These are phyloP conservation scores for Cicer yamashitae DNA, from an alignment of 306 rosid species.

Conservation along the genomic window DNA sequence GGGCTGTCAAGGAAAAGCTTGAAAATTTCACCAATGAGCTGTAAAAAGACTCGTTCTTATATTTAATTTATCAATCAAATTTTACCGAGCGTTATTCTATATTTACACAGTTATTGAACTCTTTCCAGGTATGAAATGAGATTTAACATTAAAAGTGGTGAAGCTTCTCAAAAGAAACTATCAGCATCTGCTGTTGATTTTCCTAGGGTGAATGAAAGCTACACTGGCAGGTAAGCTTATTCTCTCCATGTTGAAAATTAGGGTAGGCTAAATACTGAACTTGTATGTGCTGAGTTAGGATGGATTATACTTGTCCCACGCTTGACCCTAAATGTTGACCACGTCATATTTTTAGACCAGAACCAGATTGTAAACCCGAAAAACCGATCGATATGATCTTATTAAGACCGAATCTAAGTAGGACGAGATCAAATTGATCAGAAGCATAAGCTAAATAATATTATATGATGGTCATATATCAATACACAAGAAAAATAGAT, in stretches of 20 bases:
- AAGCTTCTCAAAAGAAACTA: conserved; percentile 78
- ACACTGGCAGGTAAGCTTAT: conserved; percentile 77
- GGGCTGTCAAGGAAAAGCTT: conserved; percentile 76
- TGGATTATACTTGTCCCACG: background rate
- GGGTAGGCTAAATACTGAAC: background rate
- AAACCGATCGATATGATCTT: background rate
- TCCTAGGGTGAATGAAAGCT: conserved; percentile 93
- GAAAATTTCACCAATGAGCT: conserved; percentile 75
- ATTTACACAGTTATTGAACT: conserved; percentile 38
- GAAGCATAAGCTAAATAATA: background rate
- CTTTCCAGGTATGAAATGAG: conserved; percentile 86
- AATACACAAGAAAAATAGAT: background rate
- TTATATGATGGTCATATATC: background rate
- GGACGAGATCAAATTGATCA: background rate
- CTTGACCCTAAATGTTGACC: background rate
- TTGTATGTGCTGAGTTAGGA: background rate
- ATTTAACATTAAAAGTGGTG: conserved; percentile 80
- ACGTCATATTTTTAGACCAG: background rate
- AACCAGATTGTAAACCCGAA: background rate
- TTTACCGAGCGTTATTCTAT: conserved; percentile 18
- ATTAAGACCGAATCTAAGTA: background rate
- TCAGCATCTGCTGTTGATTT: conserved; percentile 85
- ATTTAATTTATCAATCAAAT: conserved; percentile 28
- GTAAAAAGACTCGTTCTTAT: conserved; percentile 52
- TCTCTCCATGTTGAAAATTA: conserved; percentile 19